Conservation (phyloP, 139 green algal species). For the Chlorella sorokiniana region DNA sequence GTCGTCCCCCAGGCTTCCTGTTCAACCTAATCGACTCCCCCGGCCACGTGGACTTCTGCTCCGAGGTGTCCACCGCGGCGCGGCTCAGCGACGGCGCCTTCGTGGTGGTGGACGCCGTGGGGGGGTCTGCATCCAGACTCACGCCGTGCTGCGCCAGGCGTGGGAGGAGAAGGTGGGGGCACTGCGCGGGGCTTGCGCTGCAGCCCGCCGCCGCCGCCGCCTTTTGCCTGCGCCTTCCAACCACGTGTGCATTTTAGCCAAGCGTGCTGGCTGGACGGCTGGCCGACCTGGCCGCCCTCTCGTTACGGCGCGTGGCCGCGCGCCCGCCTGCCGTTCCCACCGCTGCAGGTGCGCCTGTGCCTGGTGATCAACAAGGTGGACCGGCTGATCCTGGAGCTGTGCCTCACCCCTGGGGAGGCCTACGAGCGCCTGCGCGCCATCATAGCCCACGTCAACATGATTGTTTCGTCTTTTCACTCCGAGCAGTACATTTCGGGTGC, state of each 20-base stretch:
- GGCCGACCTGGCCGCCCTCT: no score
- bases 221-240: neutral
- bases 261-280: neutral
- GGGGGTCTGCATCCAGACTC: slow-evolving; percentile 99
- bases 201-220: neutral
- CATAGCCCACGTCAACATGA: slow-evolving; percentile 94
- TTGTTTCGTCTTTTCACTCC: slow-evolving; percentile 85
- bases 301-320: no score
- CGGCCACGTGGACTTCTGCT: slow-evolving; percentile 99
- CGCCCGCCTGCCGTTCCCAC: neutral
- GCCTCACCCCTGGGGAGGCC: slow-evolving; percentile 78
- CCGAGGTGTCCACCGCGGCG: slow-evolving; percentile 92
- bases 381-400: slow-evolving; percentile 90
- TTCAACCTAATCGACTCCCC: slow-evolving; percentile 99
- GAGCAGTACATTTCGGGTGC: slow-evolving; percentile 67
- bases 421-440: slow-evolving; percentile 81
- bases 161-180: slow-evolving; percentile 86
- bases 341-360: slow-evolving; percentile 64
- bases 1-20: slow-evolving; percentile 66
- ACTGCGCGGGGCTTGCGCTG: neutral
- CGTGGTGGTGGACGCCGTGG: slow-evolving; percentile 96
- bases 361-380: slow-evolving; percentile 99
- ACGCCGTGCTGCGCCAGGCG: slow-evolving; percentile 95
- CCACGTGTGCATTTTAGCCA: neutral
- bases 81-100: slow-evolving; percentile 93